Evolutionary conservation across 2,329 filamentous ascomycete genomes (phyloP).

Genomic region (Corinectria fuckeliana): DNA sequence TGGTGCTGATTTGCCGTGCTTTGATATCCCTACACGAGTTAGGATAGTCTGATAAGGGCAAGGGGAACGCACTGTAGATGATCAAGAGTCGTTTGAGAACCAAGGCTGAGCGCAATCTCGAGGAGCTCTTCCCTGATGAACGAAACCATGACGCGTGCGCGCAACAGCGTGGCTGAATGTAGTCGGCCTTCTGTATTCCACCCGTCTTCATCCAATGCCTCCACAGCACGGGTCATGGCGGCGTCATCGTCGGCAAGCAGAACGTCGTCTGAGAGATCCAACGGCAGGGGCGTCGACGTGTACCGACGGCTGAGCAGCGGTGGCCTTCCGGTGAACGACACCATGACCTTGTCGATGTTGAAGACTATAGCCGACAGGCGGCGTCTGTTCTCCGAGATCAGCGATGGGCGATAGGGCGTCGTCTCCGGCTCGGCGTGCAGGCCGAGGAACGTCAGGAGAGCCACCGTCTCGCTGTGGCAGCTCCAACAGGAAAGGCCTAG

Average conservation of each 20-base stretch:
- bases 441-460: conserved; percentile 46
- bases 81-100: conserved; percentile 20
- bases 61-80: conserved; percentile 28
- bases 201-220: conserved; percentile 53
- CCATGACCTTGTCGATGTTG: conserved; percentile 56
- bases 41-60: background rate
- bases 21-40: conserved; percentile 44
- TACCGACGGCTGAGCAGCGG: conserved; percentile 60
- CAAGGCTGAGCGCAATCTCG: conserved; percentile 57
- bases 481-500: conserved; percentile 48
- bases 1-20: conserved; percentile 40
- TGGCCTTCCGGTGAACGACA: conserved; percentile 61
- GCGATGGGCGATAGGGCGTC: conserved; percentile 40
- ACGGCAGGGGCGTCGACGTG: conserved; percentile 57
- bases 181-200: conserved; percentile 57
- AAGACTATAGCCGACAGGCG: conserved; percentile 47
- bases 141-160: conserved; percentile 56
- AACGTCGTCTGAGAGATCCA: conserved; percentile 60
- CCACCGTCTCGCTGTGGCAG: conserved; percentile 45
- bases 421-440: conserved; percentile 39
- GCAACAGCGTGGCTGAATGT: conserved; percentile 51
- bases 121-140: conserved; percentile 64
- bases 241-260: conserved; percentile 50
- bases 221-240: conserved; percentile 22
- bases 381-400: conserved; percentile 44